A percentile compares a stretch with the other conserved stretches of the same genome.
These are phyloP conservation scores for Termitomyces sp. DNA, from an alignment of 768 basidiomycete species.

Conservation along the genomic window DNA sequence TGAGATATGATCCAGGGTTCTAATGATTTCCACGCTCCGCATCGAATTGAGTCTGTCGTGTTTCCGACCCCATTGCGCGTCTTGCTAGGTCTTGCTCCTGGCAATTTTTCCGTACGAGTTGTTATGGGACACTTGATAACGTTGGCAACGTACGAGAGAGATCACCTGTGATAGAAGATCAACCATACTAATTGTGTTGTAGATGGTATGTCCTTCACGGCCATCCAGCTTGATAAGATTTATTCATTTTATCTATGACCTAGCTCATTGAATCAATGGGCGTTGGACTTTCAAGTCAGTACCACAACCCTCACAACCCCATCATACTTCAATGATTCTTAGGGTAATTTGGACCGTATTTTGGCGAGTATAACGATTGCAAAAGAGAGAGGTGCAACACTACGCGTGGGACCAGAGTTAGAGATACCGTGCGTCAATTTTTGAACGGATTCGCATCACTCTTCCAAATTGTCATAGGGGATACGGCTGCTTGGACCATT, in stretches of 20 bases:
- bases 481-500: conserved; percentile 97
- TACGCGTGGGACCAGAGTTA: conserved; percentile 94
- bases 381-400: conserved; percentile 80
- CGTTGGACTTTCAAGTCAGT: conserved; percentile 85
- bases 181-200: not conserved
- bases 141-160: conserved; percentile 62
- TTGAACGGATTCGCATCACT: not conserved
- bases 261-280: conserved; percentile 96
- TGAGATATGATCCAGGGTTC: too few relatives aligned
- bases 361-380: conserved; percentile 83
- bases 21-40: too few relatives aligned
- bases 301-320: not conserved
- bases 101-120: not conserved
- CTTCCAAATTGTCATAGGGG: conserved; percentile 46
- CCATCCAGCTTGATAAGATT: not conserved
- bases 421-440: conserved; percentile 73
- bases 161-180: not conserved
- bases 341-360: conserved; percentile 95
- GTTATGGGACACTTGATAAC: conserved; percentile 86
- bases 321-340: not conserved
- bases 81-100: not conserved
- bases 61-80: not conserved
- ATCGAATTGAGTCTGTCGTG: too few relatives aligned
- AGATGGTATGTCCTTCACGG: conserved; percentile 13
- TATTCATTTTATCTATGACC: conserved; percentile 2